A percentile compares a stretch with the other conserved stretches of the same genome.
These are phyloP conservation scores for Umbilicus rupestris DNA, from an alignment of 164 flowering plant species.

Conservation along the genomic window DNA sequence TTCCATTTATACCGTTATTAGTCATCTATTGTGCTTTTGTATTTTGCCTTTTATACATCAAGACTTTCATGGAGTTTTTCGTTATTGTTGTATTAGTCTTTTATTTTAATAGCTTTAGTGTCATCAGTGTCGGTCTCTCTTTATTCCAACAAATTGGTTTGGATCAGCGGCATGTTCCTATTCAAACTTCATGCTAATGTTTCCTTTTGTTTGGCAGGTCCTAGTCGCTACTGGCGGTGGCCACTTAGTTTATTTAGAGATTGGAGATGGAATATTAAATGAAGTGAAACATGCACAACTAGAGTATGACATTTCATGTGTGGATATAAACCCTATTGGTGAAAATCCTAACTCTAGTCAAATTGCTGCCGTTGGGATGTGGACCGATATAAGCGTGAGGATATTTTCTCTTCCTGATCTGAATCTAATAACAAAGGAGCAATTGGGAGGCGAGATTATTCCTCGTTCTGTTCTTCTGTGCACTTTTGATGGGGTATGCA, in stretches of 20 bases:
- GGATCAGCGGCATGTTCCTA: too few species aligned
- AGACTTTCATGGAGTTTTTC: too few species aligned
- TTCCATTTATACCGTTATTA: too few species aligned
- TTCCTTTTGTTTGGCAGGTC: conserved; percentile 40
- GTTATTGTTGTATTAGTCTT: too few species aligned
- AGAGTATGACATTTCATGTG: conserved; percentile 88
- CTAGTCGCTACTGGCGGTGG: conserved; percentile 93
- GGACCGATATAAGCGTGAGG: conserved; percentile 92
- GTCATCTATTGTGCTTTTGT: too few species aligned
- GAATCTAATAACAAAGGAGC: conserved; percentile 69
- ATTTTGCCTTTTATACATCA: too few species aligned
- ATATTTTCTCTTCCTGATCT: conserved; percentile 84
- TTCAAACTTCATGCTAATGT: conserved; percentile 1
- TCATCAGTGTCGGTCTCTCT: too few species aligned
- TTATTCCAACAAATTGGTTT: too few species aligned
- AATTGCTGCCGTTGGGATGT: conserved; percentile 97
- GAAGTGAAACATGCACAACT: conserved; percentile 61
- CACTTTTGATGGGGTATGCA: conserved; percentile 92
- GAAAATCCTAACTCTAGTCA: conserved; percentile 65
- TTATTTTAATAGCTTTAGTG: too few species aligned
- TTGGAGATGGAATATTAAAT: conserved; percentile 60
- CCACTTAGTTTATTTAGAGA: conserved; percentile 73
- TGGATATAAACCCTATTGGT: conserved; percentile 92
- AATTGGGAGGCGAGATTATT: conserved; percentile 89
- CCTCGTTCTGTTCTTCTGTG: conserved; percentile 98